These are phyloP conservation scores for Biscutella laevigata DNA, from an alignment of 441 rosid species.

Conservation along the genomic window DNA sequence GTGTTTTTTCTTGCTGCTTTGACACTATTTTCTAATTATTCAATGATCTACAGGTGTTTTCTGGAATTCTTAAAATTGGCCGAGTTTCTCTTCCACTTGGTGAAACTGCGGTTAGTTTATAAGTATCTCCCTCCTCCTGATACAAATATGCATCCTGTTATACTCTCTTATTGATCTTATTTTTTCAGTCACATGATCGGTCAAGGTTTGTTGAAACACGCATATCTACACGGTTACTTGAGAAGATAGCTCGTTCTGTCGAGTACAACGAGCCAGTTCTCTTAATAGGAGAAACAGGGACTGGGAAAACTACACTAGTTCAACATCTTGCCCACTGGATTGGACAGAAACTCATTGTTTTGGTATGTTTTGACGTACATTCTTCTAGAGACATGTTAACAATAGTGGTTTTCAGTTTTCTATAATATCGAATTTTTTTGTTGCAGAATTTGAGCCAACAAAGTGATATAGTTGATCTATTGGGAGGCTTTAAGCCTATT, in stretches of 20 bases:
- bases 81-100: slow-evolving; percentile 56
- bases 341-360: slow-evolving; percentile 82
- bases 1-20: slow-evolving; percentile 4
- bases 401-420: neutral
- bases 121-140: slow-evolving; percentile 18
- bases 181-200: slow-evolving; percentile 47
- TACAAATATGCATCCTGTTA: slow-evolving; percentile 14
- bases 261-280: slow-evolving; percentile 89
- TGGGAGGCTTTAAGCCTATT: slow-evolving; percentile 98
- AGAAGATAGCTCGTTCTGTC: slow-evolving; percentile 77
- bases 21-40: slow-evolving; percentile 22
- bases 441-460: slow-evolving; percentile 97
- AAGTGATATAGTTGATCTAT: slow-evolving; percentile 90
- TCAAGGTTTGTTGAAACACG: slow-evolving; percentile 70
- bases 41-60: slow-evolving; percentile 45
- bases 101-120: slow-evolving; percentile 37
- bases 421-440: neutral
- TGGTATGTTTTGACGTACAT: slow-evolving; percentile 45
- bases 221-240: slow-evolving; percentile 68
- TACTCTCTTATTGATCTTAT: slow-evolving; percentile 16
- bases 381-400: slow-evolving; percentile 14
- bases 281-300: slow-evolving; percentile 99
- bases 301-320: slow-evolving; percentile 96
- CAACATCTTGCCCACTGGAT: slow-evolving; percentile 79
- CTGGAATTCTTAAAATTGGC: slow-evolving; percentile 56